Evolutionary conservation across 2,329 filamentous ascomycete genomes (phyloP).

Genomic region (Septoria linicola): DNA sequence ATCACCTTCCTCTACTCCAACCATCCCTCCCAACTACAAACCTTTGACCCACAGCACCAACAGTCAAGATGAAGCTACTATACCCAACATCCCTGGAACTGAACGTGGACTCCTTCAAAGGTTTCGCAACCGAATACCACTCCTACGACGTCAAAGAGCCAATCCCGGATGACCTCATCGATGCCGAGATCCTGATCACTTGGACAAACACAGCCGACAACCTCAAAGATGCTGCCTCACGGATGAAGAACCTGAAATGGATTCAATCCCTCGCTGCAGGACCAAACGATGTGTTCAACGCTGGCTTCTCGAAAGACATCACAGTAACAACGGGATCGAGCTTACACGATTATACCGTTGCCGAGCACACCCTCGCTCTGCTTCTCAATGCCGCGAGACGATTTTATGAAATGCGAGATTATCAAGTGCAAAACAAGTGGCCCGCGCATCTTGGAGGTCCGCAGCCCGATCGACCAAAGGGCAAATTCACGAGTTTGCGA

Average conservation of each 20-base stretch:
- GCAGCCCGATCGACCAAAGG: slow-evolving; percentile 58
- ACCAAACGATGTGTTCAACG: slow-evolving; percentile 63
- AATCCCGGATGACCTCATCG: slow-evolving; percentile 58
- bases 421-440: slow-evolving; percentile 58
- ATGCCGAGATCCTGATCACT: slow-evolving; percentile 62
- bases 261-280: slow-evolving; percentile 67
- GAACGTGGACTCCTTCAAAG: slow-evolving; percentile 56
- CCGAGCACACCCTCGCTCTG: slow-evolving; percentile 63
- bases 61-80: slow-evolving; percentile 59
- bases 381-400: slow-evolving; percentile 56
- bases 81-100: slow-evolving; percentile 64
- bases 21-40: too few relatives aligned
- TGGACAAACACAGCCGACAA: slow-evolving; percentile 61
- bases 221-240: slow-evolving; percentile 57
- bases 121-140: slow-evolving; percentile 59
- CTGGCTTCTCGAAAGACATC: slow-evolving; percentile 57
- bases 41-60: too few relatives aligned
- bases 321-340: slow-evolving; percentile 64
- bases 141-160: slow-evolving; percentile 58
- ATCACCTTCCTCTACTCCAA: too few relatives aligned
- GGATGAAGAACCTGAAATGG: slow-evolving; percentile 60
- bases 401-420: slow-evolving; percentile 64
- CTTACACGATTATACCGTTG: slow-evolving; percentile 63
- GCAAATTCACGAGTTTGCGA: slow-evolving; percentile 59
- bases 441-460: slow-evolving; percentile 61